Evolutionary conservation across 2,329 filamentous ascomycete genomes (phyloP).

Genomic region (Calonectria henricotiae): DNA sequence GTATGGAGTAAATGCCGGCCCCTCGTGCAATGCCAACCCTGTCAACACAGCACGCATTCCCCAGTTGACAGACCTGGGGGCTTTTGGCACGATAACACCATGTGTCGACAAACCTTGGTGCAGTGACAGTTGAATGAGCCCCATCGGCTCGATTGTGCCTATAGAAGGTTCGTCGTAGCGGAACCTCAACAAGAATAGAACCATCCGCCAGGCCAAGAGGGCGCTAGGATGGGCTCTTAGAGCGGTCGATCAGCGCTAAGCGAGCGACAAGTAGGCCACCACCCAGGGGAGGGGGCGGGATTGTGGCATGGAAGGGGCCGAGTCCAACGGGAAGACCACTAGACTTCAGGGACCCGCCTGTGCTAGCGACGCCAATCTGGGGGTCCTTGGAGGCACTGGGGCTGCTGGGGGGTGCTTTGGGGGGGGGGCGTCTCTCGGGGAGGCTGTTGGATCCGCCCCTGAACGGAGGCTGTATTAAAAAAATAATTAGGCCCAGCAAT

Average conservation of each 20-base stretch:
- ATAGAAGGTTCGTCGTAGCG: constrained; percentile 12
- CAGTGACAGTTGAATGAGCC: background rate
- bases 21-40: constrained; percentile 18
- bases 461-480: constrained; percentile 52
- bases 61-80: constrained; percentile 18
- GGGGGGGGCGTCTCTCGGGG: constrained; percentile 29
- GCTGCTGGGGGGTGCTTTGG: constrained; percentile 33
- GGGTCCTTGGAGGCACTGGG: constrained; percentile 43
- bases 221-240: constrained; percentile 49
- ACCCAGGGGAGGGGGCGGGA: constrained; percentile 24
- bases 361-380: constrained; percentile 55
- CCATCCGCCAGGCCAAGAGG: constrained; percentile 37
- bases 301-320: constrained; percentile 25
- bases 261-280: constrained; percentile 46
- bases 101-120: constrained; percentile 13
- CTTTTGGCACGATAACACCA: background rate
- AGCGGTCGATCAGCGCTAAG: constrained; percentile 53
- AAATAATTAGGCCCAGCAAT: constrained; percentile 53
- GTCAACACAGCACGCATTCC: constrained; percentile 26
- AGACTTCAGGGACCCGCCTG: constrained; percentile 48
- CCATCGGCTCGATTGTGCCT: background rate
- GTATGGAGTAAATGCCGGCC: constrained; percentile 30
- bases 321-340: constrained; percentile 50
- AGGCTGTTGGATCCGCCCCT: constrained; percentile 52
- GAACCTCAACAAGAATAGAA: constrained; percentile 29